Evolutionary conservation across 2,329 filamentous ascomycete species (phyloP).

Genomic region (Nemania sp.): DNA sequence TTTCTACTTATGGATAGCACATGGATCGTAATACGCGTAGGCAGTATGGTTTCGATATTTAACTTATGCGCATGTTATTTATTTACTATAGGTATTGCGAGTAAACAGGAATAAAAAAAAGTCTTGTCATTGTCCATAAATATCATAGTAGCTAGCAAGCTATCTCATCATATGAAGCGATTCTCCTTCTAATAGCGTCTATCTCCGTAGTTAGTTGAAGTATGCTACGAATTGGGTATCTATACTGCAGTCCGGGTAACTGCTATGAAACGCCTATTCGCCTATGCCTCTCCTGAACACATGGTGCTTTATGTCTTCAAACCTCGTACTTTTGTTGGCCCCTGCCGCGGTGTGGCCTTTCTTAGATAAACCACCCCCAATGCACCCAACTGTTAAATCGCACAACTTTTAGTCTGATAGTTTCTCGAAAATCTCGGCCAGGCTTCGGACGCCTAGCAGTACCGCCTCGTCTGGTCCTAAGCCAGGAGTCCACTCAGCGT

Average conservation of each 20-base stretch:
- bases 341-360: not conserved
- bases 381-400: not conserved
- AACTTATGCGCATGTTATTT: not conserved
- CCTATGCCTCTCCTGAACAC: slow-evolving; percentile 26
- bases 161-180: slow-evolving; percentile 26
- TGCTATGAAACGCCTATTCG: slow-evolving; percentile 39
- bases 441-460: slow-evolving; percentile 77
- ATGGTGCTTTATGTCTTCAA: slow-evolving; percentile 21
- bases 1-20: no score
- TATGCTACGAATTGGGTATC: slow-evolving; percentile 45
- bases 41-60: not conserved
- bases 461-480: slow-evolving; percentile 88
- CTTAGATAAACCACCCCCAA: not conserved
- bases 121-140: slow-evolving; percentile 19
- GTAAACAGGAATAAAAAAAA: slow-evolving; percentile 9
- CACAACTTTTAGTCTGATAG: slow-evolving; percentile 58
- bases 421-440: slow-evolving; percentile 77
- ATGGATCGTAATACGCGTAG: no score
- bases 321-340: slow-evolving; percentile 17
- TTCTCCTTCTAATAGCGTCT: slow-evolving; percentile 32
- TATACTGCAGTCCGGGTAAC: slow-evolving; percentile 43
- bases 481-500: slow-evolving; percentile 85
- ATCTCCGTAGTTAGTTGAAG: slow-evolving; percentile 34
- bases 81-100: not conserved
- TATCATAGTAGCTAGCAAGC: slow-evolving; percentile 12